Evolutionary conservation across 768 basidiomycete species (phyloP), one percentile per base, ranked within the genome.

Genomic region (Lentinula raphanica): DNA sequence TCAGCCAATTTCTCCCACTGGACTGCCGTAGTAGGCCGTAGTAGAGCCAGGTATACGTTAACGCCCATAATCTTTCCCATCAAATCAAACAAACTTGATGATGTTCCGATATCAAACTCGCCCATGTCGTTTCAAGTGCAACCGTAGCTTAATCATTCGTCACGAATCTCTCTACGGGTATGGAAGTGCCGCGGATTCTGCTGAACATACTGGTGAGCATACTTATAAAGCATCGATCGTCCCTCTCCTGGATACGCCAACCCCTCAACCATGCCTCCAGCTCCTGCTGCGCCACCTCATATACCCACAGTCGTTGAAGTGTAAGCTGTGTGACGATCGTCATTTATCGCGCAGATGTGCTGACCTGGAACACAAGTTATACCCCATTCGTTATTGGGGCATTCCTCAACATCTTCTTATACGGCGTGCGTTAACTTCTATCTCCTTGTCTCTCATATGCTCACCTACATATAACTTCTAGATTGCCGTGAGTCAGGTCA

Each of bases 351-450:
- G 29, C 7, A 5, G 11, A 12, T 21, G 31, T 32, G 25, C 23
- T 23, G 31, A 51, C 35, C 17, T 35, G 1, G 39, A 19, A 13
- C 11, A 49, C 27, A 29, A 58, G 58, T 5, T 58, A 51, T 19
- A 36, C 58, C 11, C 58, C 58, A 15, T 42, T 58, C 28, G 36
- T 58, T 27, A 42, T 58, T 11, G 58, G 58, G 28, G 36, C 58
- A 15, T 53, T 58, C 21, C 58, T 58, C 6, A 51, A 40, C 21
- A 53, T 49, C 23, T 39, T 53, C 17, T 28, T 58, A 19, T 58
- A 58, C 36, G 58, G 58, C 25, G 58, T 58, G 39, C 19, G 59
- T 48, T n/a, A n/a, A n/a, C n/a, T n/a, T 25, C 17, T 13, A n/a
- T 29, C 21, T 15, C 38, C n/a, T n/a, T 39, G 38, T 29, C 27